Conservation (phyloP, 2,329 filamentous ascomycete genomes). For the Stemphylium beticola region DNA sequence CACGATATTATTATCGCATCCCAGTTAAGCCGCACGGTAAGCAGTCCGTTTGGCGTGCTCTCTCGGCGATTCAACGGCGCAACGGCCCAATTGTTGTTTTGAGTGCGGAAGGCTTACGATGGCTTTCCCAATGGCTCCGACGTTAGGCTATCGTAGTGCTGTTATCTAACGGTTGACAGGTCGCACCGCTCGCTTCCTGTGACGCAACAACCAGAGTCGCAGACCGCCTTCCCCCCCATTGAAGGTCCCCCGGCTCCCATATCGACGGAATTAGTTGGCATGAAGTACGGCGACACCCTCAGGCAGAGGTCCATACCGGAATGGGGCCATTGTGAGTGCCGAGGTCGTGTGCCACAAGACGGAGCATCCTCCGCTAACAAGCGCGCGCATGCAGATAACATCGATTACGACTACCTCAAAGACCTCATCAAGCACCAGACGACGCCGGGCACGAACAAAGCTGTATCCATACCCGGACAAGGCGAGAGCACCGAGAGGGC, state of each 20-base stretch:
- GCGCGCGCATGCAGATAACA: constrained; percentile 66
- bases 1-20: constrained; percentile 7
- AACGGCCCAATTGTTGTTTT: constrained; percentile 4
- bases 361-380: constrained; percentile 19
- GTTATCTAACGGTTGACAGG: constrained; percentile 22
- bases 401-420: constrained; percentile 89
- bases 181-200: constrained; percentile 12
- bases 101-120: background rate
- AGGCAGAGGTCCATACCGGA: constrained; percentile 78
- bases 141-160: constrained; percentile 7
- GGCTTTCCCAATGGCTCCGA: background rate
- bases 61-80: constrained; percentile 7
- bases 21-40: constrained; percentile 19
- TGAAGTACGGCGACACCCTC: constrained; percentile 80
- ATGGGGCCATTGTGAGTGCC: constrained; percentile 73
- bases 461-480: constrained; percentile 77
- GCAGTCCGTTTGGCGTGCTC: constrained; percentile 11
- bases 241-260: constrained; percentile 5
- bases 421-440: constrained; percentile 83
- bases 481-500: constrained; percentile 60
- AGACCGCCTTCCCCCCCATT: constrained; percentile 7
- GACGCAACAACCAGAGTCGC: constrained; percentile 15
- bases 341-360: constrained; percentile 1
- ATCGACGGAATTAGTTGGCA: constrained; percentile 42
- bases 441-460: constrained; percentile 70